Evolutionary conservation across 306 rosid species (phyloP), one percentile per base, ranked within the genome.

Genomic region (Cajanus cajan): DNA sequence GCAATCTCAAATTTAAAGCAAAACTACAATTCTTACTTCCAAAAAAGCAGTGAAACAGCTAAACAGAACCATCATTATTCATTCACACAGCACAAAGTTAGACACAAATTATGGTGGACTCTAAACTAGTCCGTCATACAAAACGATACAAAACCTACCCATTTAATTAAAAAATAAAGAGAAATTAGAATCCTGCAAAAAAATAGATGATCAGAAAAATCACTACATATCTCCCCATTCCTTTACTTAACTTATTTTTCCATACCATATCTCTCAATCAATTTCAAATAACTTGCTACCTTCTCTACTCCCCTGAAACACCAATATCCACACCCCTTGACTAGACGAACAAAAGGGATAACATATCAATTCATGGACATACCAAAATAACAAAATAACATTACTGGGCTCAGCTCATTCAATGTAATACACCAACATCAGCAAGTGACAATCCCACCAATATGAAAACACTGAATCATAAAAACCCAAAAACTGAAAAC

Each of bases 1-100:
- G 21, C 64, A 74, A 52, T 51, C 3, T 44, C 45, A 79, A 79
- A 51, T 41, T 40, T 59, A 67, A 83, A 74, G 81, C 69, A 70
- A 70, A 70, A 40, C 22, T 24, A 83, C 6, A 41, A 52, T 68
- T 39, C 8, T 48, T 10, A 74, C 12, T 57, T 45, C 61, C 68
- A 37, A 48, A 19, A 22, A 72, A 25, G 69, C 9, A 36, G 65
- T 0, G 21, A 14, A 12, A 19, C 18, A 28, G 52, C 62, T 57
- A 66, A 47, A 66, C 50, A 40, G 48, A 43, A 14, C 28, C 57
- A 58, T 54, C 71, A n/a, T n/a, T n/a, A n/a, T n/a, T n/a, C n/a
- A 66, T 19, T 66, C 74, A 25, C 3, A 43, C 43, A 36, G 6
- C 19, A 43, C 62, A 81, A 18, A 76, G 40, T 67, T 9, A 63